Percentiles rank a stretch among this genome's conserved stretches.
Evolutionary conservation across 306 rosid genomes (phyloP).

Genomic region (Oemleria cerasiformis): DNA sequence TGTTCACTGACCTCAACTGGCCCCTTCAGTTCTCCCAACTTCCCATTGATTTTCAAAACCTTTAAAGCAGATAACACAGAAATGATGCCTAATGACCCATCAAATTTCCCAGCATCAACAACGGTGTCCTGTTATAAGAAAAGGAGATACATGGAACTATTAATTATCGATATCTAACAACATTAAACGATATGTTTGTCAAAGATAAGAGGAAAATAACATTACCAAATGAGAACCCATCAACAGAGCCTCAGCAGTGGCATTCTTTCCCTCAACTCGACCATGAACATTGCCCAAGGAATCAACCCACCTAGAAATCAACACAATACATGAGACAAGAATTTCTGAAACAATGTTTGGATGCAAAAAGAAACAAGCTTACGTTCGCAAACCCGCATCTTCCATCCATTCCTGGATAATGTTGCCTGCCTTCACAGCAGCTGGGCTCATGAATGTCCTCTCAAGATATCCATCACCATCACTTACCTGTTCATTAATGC

Average conservation of each 20-base stretch:
- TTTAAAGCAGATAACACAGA: constrained; percentile 83
- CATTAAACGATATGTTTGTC: neutral
- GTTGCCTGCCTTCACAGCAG: constrained; percentile 63
- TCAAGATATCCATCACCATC: constrained; percentile 74
- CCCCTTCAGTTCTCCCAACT: constrained; percentile 55
- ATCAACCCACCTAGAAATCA: constrained; percentile 82
- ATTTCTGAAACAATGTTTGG: constrained; percentile 13
- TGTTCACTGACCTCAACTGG: constrained; percentile 72
- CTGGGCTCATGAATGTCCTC: constrained; percentile 92
- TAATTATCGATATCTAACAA: constrained; percentile 8
- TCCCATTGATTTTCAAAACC: constrained; percentile 55
- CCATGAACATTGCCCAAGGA: constrained; percentile 85
- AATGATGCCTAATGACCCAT: constrained; percentile 83
- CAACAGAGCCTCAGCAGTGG: constrained; percentile 63
- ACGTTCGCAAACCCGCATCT: constrained; percentile 97
- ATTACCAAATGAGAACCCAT: constrained; percentile 90
- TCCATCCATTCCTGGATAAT: constrained; percentile 81
- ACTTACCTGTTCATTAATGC: constrained; percentile 55
- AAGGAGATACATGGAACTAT: constrained; percentile 4
- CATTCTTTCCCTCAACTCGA: constrained; percentile 71
- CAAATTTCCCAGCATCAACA: constrained; percentile 27
- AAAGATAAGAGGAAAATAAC: constrained; percentile 7
- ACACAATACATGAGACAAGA: constrained; percentile 36
- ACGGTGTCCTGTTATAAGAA: constrained; percentile 67
- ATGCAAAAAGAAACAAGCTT: constrained; percentile 39